Evolutionary conservation across 2,329 filamentous ascomycete genomes (phyloP), one percentile per base, ranked within the genome.

Genomic region (Penicillium sp.): DNA sequence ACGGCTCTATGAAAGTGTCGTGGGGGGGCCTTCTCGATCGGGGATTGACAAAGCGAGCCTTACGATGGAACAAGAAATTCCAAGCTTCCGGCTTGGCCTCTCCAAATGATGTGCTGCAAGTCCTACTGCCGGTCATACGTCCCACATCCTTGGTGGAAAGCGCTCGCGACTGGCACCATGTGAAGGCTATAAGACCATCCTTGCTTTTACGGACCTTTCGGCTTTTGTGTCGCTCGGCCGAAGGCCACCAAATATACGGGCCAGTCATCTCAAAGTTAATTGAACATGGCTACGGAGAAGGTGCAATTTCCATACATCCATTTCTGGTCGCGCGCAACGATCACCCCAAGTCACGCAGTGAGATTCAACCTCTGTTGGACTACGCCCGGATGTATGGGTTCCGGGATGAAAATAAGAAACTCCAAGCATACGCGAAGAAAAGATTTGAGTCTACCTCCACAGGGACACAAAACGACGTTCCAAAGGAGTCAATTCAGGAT

Each of bases 271-370:
- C 77, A 16, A 63, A 65, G 19, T 68, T 84, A 2, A 76, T 79
- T 65, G 65, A 71, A 6, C 68, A 71, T 38, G 73, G 76, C 26
- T 66, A 76, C 42, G 71, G 75, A 53, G 66, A 76, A 22, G 69
- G 77, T 57, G 80, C 81, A 33, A 67, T 81, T 8, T 70, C 71
- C 19, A 82, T 83, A 80, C 83, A 85, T 65, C 66, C 72, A 30
- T 78, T 80, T 54, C 68, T 84, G 10, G 57, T 80, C 22, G 62
- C 71, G 26, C 70, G 73, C 45, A 67, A 73, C 30, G 82, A 84
- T 61, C 66, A 80, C 52, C 82, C 83, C 16, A 58, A 59, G 28
- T 70, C 65, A 1, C 70, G 75, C 4, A 70, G 75, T 16, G 72
- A 76, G 11, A 70, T 82, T 4, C 71, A 78, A 35, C 76, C 76